Conservation (phyloP, 2,329 filamentous ascomycete genomes). For the Claviceps pazoutovae region DNA sequence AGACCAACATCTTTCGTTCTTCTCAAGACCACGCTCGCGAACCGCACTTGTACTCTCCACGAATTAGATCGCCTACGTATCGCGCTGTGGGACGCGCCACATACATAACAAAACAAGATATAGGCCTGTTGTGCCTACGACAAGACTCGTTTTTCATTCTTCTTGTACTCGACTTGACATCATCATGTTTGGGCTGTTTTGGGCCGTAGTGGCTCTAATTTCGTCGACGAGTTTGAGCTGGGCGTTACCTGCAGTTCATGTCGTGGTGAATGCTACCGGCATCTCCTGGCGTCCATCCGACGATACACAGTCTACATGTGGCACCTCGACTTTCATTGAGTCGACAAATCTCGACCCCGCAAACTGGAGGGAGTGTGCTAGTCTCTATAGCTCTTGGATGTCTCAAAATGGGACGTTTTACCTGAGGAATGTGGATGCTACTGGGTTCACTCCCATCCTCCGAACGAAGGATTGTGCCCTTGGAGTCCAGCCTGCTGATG, state of each 20-base stretch:
- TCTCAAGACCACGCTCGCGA: background rate
- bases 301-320: constrained; percentile 14
- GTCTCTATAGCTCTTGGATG: constrained; percentile 17
- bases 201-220: background rate
- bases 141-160: background rate
- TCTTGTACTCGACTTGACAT: background rate
- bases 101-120: background rate
- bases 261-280: constrained; percentile 8
- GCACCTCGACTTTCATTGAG: constrained; percentile 12
- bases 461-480: constrained; percentile 14
- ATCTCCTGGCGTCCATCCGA: constrained; percentile 14
- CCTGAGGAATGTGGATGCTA: constrained; percentile 9
- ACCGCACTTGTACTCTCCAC: background rate
- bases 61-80: background rate
- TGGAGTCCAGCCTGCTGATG: constrained; percentile 12
- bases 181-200: background rate
- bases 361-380: constrained; percentile 18
- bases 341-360: constrained; percentile 12
- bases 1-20: background rate
- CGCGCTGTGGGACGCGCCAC: background rate
- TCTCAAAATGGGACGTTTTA: constrained; percentile 18
- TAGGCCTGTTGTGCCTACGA: background rate
- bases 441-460: constrained; percentile 12
- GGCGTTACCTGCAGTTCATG: background rate
- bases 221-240: background rate